Evolutionary conservation across 345 rosid genomes (phyloP).

Genomic region (Nasturtium officinale): DNA sequence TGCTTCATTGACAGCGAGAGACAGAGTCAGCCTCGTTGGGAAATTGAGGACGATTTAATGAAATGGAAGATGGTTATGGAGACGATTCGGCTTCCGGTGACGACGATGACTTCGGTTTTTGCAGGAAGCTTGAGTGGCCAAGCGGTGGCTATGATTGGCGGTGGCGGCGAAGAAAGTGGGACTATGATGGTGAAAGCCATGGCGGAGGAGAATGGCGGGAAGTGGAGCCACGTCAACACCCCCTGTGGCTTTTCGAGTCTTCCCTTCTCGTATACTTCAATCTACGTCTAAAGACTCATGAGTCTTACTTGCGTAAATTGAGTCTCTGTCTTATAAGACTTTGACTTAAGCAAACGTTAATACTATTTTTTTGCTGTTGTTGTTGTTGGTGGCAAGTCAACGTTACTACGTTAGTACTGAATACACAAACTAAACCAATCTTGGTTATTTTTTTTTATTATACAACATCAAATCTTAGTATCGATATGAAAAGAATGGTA

Average conservation of each 20-base stretch:
- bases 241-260: slow-evolving; percentile 42
- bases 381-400: not conserved
- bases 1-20: slow-evolving; percentile 32
- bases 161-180: slow-evolving; percentile 42
- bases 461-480: slow-evolving; percentile 25
- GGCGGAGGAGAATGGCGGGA: slow-evolving; percentile 33
- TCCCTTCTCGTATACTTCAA: slow-evolving; percentile 40
- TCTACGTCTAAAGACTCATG: slow-evolving; percentile 12
- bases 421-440: no score
- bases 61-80: slow-evolving; percentile 40
- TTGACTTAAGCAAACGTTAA: not conserved
- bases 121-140: slow-evolving; percentile 40
- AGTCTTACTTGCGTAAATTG: not conserved
- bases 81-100: slow-evolving; percentile 48
- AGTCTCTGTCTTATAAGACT: not conserved
- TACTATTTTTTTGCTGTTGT: not conserved
- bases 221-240: slow-evolving; percentile 37
- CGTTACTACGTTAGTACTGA: not conserved
- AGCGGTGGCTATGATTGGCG: slow-evolving; percentile 39
- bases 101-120: slow-evolving; percentile 42
- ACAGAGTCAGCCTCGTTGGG: slow-evolving; percentile 40
- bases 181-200: slow-evolving; percentile 31
- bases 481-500: slow-evolving; percentile 31
- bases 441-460: not conserved
- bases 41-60: slow-evolving; percentile 33